Evolutionary conservation across 805 yeast genomes (phyloP).

Genomic region (Metschnikowia continentalis): DNA sequence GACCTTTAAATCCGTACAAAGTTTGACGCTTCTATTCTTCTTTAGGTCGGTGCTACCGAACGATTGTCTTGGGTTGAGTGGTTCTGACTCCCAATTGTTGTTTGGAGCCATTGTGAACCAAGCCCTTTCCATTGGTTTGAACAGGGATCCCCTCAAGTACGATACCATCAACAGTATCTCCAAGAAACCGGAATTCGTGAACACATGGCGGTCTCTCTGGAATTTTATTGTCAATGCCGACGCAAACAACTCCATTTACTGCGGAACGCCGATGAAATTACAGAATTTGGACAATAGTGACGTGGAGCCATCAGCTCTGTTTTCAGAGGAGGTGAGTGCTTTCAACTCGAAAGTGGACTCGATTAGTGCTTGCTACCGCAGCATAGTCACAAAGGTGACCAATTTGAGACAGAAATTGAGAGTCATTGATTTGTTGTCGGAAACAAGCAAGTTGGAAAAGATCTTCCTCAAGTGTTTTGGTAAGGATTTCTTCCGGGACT

Average conservation of each 20-base stretch:
- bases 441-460: slow-evolving; percentile 34
- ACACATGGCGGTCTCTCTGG: slow-evolving; percentile 39
- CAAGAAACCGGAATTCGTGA: slow-evolving; percentile 23
- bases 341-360: slow-evolving; percentile 14
- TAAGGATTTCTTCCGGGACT: slow-evolving; percentile 38
- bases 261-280: slow-evolving; percentile 30
- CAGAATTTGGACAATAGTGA: slow-evolving; percentile 28
- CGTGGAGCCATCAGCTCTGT: slow-evolving; percentile 18
- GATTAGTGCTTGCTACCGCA: slow-evolving; percentile 28
- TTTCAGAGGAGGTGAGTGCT: neutral
- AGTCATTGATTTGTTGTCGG: slow-evolving; percentile 31
- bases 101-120: slow-evolving; percentile 36
- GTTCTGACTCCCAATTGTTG: slow-evolving; percentile 36
- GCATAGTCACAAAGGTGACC: slow-evolving; percentile 23
- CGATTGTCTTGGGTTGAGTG: slow-evolving; percentile 40
- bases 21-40: slow-evolving; percentile 29
- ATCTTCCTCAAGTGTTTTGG: slow-evolving; percentile 36
- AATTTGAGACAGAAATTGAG: slow-evolving; percentile 29
- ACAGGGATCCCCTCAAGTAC: slow-evolving; percentile 36
- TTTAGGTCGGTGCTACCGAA: slow-evolving; percentile 38
- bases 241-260: slow-evolving; percentile 29
- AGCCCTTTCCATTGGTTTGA: slow-evolving; percentile 38
- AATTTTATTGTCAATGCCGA: slow-evolving; percentile 26
- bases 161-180: slow-evolving; percentile 27
- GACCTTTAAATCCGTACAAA: slow-evolving; percentile 33